Evolutionary conservation across 495 filamentous ascomycete genomes (phyloP).

Genomic region (Penicillium daleae): DNA sequence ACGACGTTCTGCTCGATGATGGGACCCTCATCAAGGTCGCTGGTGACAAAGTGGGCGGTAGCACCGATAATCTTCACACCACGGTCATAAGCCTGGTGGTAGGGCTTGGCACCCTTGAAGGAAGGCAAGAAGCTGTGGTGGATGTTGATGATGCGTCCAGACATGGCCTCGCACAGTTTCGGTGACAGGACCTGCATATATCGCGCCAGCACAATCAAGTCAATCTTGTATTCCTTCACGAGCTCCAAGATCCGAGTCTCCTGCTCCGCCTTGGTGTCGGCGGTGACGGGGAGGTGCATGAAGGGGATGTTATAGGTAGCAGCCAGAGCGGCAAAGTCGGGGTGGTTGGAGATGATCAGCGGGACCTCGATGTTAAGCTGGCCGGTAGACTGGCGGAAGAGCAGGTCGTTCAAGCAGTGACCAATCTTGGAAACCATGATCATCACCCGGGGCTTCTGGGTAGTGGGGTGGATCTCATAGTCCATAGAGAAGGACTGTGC

Average conservation of each 20-base stretch:
- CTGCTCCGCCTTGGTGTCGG: slow-evolving; percentile 69
- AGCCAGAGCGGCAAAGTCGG: slow-evolving; percentile 68
- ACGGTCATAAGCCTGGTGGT: slow-evolving; percentile 77
- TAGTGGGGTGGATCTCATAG: slow-evolving; percentile 63
- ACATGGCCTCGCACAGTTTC: slow-evolving; percentile 70
- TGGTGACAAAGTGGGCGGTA: slow-evolving; percentile 77
- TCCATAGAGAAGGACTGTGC: slow-evolving; percentile 61
- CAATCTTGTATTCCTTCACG: slow-evolving; percentile 62
- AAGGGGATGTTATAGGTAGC: slow-evolving; percentile 72
- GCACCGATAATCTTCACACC: slow-evolving; percentile 82
- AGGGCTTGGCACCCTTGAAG: slow-evolving; percentile 81
- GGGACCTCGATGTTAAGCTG: slow-evolving; percentile 69
- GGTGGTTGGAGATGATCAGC: slow-evolving; percentile 71
- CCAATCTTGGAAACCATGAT: slow-evolving; percentile 85
- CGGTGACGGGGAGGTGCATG: slow-evolving; percentile 71
- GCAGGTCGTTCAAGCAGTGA: slow-evolving; percentile 78
- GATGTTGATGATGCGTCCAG: slow-evolving; percentile 79
- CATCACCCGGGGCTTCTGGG: slow-evolving; percentile 67
- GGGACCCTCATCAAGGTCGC: slow-evolving; percentile 74
- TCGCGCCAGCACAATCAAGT: slow-evolving; percentile 75
- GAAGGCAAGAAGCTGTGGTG: slow-evolving; percentile 78
- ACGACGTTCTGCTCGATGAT: slow-evolving; percentile 79
- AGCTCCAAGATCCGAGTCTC: slow-evolving; percentile 68
- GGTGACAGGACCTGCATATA: slow-evolving; percentile 84
- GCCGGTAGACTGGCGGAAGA: slow-evolving; percentile 66